Conservation (phyloP, 306 rosid genomes). For the Cucumis melo region DNA sequence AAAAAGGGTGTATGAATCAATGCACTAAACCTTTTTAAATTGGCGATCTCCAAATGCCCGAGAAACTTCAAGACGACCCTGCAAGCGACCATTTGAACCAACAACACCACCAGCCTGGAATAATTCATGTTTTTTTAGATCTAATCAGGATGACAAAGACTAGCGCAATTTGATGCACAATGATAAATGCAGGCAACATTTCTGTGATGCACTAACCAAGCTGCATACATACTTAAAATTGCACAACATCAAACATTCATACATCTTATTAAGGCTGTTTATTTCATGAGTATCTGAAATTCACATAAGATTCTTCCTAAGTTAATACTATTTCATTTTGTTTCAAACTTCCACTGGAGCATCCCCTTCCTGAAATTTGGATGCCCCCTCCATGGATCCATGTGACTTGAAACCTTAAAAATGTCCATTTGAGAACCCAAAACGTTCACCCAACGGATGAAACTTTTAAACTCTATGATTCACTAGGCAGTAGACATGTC, state of each 20-base stretch:
- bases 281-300: not conserved
- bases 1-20: not conserved
- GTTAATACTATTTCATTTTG: not conserved
- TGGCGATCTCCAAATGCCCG: conserved; percentile 86
- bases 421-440: not conserved
- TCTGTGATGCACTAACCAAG: not conserved
- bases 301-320: not conserved
- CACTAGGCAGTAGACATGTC: not conserved
- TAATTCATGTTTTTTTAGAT: not conserved
- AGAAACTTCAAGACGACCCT: conserved; percentile 86
- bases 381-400: not conserved
- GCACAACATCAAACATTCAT: not conserved
- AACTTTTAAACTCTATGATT: not conserved
- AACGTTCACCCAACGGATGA: not conserved
- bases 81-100: conserved; percentile 73
- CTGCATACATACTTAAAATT: not conserved
- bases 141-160: not conserved
- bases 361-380: not conserved
- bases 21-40: conserved; percentile 55
- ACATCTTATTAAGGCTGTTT: not conserved
- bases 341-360: not conserved
- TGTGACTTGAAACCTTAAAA: not conserved
- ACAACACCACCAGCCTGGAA: conserved; percentile 79
- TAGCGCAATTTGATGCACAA: not conserved
- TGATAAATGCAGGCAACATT: not conserved